Evolutionary conservation across 2,329 filamentous ascomycete genomes (phyloP), one percentile per base, ranked within the genome.

Genomic region (Aspergillus brasiliensis): DNA sequence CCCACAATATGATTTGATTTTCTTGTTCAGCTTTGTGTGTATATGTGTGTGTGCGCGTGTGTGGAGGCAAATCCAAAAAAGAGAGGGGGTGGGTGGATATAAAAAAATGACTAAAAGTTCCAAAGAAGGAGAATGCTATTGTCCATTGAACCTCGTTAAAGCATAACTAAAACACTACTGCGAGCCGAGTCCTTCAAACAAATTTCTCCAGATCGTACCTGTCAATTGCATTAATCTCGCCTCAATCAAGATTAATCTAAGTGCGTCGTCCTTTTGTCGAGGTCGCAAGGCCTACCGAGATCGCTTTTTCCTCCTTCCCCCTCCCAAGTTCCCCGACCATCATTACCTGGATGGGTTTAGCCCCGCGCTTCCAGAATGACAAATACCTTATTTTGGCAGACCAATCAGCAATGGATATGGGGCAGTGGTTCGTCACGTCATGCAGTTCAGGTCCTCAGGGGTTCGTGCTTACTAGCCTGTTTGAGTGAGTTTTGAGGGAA

Each of bases 381-480:
- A 69, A 69, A 69, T 69, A 67, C 62, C 64, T 67, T 67, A 67
- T 58, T 57, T 61, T 59, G 47, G 25, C 59, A 25, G 46, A 17
- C 67, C 64, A 69, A 67, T 64, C 54, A 63, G 23, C 40, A 1
- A 15, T 15, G 3, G 8, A 28, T 52, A 51, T 40, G 42, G 15
- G 40, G 46, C 51, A 38, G 51, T 54, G 57, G 60, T 65, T 65
- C 58, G 59, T 66, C 62, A 66, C 59, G 59, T 65, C 62, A 63
- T 62, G 59, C 40, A 49, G 51, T 55, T 60, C 40, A 23, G 40
- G 31, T 21, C 40, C 17, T 44, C 49, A 62, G 64, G 63, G 65
- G 63, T 64, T 65, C 59, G 63, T 65, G 63, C 65, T 65, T 62
- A 34, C 47, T 58, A 49, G 44, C 56, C 53, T 61, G 54, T 46